These are phyloP conservation scores for Sungouiella blattae DNA, from an alignment of 805 yeast genomes.

Conservation along the genomic window DNA sequence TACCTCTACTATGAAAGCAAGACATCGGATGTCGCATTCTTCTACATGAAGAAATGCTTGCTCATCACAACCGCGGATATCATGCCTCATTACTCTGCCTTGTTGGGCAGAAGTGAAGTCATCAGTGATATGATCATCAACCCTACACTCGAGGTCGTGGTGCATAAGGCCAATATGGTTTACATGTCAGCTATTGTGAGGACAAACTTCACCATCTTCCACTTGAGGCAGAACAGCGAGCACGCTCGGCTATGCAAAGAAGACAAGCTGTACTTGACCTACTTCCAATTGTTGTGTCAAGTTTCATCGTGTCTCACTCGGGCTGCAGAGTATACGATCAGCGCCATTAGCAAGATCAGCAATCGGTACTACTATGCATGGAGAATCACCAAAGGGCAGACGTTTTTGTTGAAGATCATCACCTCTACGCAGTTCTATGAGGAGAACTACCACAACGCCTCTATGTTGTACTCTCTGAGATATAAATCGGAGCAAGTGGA, in stretches of 20 bases:
- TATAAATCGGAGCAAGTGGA: constrained; percentile 12
- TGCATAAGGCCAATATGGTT: constrained; percentile 31
- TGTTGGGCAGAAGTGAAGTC: constrained; percentile 15
- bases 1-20: constrained; percentile 14
- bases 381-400: constrained; percentile 60
- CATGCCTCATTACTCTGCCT: constrained; percentile 15
- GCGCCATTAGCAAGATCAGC: constrained; percentile 41
- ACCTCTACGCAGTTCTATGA: constrained; percentile 29
- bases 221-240: constrained; percentile 17
- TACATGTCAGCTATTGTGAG: constrained; percentile 28
- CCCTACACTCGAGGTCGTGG: constrained; percentile 17
- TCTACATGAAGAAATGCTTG: constrained; percentile 14
- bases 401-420: constrained; percentile 35
- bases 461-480: constrained; percentile 9
- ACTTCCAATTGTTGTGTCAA: constrained; percentile 12
- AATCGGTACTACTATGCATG: constrained; percentile 63
- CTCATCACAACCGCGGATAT: constrained; percentile 14
- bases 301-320: constrained; percentile 14
- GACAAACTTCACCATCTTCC: constrained; percentile 26
- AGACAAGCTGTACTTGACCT: constrained; percentile 7
- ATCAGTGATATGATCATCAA: constrained; percentile 22
- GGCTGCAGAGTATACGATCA: constrained; percentile 22
- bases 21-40: constrained; percentile 9
- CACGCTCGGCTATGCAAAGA: constrained; percentile 15
- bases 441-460: constrained; percentile 15